Percentiles rank a stretch among this genome's conserved stretches.
These are phyloP conservation scores for Neoboletus magnificus DNA, from an alignment of 768 basidiomycete genomes.

Conservation along the genomic window DNA sequence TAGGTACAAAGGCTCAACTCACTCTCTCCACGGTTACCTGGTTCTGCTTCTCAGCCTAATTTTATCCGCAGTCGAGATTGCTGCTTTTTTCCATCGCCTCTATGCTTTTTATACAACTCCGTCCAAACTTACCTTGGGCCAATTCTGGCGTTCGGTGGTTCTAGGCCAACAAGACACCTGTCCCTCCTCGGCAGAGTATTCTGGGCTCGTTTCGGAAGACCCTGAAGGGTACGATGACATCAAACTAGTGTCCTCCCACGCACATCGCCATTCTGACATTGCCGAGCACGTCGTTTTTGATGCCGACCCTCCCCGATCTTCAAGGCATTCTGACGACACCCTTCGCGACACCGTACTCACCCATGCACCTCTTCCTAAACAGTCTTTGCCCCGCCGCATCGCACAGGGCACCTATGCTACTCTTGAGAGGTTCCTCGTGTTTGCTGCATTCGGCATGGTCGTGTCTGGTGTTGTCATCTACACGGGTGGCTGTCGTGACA, in stretches of 20 bases:
- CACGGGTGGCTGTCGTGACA: conserved; percentile 80
- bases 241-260: conserved; percentile 31
- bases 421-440: conserved; percentile 60
- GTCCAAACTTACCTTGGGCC: conserved; percentile 42
- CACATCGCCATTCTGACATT: conserved; percentile 39
- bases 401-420: conserved; percentile 49
- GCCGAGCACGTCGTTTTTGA: conserved; percentile 58
- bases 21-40: conserved; percentile 62
- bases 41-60: conserved; percentile 44
- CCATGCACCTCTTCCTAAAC: conserved; percentile 9
- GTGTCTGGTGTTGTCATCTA: conserved; percentile 76
- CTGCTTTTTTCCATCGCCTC: conserved; percentile 48
- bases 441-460: conserved; percentile 66
- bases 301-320: conserved; percentile 36
- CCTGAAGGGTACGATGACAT: conserved; percentile 53
- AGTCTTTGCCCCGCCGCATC: conserved; percentile 38
- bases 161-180: conserved; percentile 42
- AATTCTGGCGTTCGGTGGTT: conserved; percentile 58
- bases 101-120: conserved; percentile 44
- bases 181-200: conserved; percentile 44
- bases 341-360: conserved; percentile 41
- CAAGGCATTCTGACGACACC: conserved; percentile 56
- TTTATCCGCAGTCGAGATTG: conserved; percentile 54
- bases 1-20: conserved; percentile 69
- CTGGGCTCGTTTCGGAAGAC: conserved; percentile 53